Evolutionary conservation across 495 filamentous ascomycete species (phyloP).

Genomic region (Aspergillus mulundensis): DNA sequence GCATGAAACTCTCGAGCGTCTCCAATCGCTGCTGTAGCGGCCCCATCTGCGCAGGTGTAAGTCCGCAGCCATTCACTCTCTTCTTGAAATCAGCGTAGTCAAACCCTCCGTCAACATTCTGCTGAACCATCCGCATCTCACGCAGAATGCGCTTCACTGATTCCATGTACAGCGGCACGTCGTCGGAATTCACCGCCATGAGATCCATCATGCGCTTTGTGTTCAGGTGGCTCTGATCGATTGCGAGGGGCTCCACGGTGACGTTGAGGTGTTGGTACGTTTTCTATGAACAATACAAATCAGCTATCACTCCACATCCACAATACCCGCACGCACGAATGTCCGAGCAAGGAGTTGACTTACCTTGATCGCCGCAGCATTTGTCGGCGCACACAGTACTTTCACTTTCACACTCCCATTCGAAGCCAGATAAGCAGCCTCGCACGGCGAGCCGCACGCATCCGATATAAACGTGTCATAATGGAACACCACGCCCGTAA

Average conservation of each 20-base stretch:
- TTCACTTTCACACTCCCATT: constrained; percentile 50
- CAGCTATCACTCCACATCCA: no score
- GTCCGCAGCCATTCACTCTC: constrained; percentile 17
- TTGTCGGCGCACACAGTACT: constrained; percentile 62
- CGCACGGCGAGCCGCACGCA: constrained; percentile 52
- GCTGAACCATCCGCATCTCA: constrained; percentile 50
- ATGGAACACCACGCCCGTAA: constrained; percentile 62
- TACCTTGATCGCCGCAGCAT: constrained; percentile 16
- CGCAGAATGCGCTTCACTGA: constrained; percentile 54
- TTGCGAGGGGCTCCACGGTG: constrained; percentile 47
- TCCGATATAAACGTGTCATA: constrained; percentile 59
- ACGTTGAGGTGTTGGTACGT: constrained; percentile 36
- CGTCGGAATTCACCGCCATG: constrained; percentile 56
- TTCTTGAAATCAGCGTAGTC: constrained; percentile 51
- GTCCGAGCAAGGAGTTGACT: no score
- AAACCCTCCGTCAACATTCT: constrained; percentile 36
- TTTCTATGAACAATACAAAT: constrained; percentile 25
- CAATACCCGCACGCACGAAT: no score
- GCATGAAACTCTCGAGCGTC: no score
- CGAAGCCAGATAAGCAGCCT: constrained; percentile 63
- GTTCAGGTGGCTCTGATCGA: constrained; percentile 58
- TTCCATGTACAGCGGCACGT: constrained; percentile 55
- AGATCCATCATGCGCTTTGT: constrained; percentile 61
- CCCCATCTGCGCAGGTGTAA: no score
- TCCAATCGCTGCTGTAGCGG: no score